phyloP scores from a whole-genome alignment of 371 early-diverging fungal species.

The Mortierella sp. region DNA sequence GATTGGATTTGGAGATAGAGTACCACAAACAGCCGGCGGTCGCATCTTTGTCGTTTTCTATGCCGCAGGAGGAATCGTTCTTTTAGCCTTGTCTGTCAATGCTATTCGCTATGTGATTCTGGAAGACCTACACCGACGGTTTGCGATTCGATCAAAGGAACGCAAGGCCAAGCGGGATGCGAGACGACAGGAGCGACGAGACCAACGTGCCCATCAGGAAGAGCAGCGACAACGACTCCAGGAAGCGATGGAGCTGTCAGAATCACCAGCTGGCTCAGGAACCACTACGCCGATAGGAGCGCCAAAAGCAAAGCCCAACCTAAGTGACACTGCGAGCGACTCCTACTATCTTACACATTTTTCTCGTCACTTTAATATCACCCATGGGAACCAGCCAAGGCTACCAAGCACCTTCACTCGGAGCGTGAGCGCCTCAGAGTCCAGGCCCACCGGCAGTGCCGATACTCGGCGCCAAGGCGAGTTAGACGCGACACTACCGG shows the following conservation, averaged over 20 bases:
- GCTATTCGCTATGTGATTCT: slow-evolving; percentile 48
- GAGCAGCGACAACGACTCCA: slow-evolving; percentile 6
- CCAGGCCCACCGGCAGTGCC: neutral
- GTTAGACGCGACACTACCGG: neutral
- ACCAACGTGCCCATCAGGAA: slow-evolving; percentile 9
- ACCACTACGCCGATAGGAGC: neutral
- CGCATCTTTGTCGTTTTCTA: slow-evolving; percentile 41
- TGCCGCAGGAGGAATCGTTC: slow-evolving; percentile 50
- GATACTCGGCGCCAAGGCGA: neutral
- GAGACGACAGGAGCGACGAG: slow-evolving; percentile 14
- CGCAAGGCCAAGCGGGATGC: slow-evolving; percentile 37
- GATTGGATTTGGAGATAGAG: slow-evolving; percentile 43
- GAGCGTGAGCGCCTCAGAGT: neutral
- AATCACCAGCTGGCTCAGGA: neutral
- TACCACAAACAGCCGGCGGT: slow-evolving; percentile 24
- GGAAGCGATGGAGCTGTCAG: slow-evolving; percentile 5
- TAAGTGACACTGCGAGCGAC: neutral
- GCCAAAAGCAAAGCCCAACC: neutral
- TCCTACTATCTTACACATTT: slow-evolving; percentile 15
- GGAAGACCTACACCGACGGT: slow-evolving; percentile 41
- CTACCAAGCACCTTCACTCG: slow-evolving; percentile 15
- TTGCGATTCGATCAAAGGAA: slow-evolving; percentile 23
- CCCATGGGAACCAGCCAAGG: neutral
- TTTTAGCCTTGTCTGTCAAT: slow-evolving; percentile 36
- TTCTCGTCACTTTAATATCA: slow-evolving; percentile 3